phyloP scores from a whole-genome alignment of 208 protist species.

The Leishmania guyanensis region DNA sequence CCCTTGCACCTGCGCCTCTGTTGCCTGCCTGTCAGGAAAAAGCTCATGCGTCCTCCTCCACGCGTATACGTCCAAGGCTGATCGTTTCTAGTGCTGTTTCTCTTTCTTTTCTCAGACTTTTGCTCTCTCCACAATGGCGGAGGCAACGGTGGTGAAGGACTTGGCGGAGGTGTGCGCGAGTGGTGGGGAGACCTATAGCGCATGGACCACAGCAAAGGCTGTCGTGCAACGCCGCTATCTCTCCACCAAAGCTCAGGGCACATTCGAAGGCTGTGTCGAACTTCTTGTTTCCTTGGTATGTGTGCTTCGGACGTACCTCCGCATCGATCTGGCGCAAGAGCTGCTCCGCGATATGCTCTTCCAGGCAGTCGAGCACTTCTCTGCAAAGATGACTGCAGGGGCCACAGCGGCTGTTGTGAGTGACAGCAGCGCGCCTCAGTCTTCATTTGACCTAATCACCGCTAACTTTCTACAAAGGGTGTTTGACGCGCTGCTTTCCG shows the following conservation, averaged over 20 bases:
- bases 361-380: conserved; percentile 9
- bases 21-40: background rate
- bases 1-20: background rate
- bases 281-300: background rate
- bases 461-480: background rate
- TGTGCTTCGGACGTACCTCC: conserved; percentile 4
- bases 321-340: conserved; percentile 15
- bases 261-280: conserved; percentile 6
- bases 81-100: background rate
- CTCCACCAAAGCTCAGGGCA: conserved; percentile 6
- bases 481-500: conserved; percentile 1
- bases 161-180: conserved; percentile 29
- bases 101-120: background rate
- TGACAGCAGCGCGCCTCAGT: background rate
- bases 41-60: background rate
- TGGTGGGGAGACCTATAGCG: conserved; percentile 41
- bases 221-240: conserved; percentile 31
- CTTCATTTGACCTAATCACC: background rate
- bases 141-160: conserved; percentile 16
- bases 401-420: background rate
- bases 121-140: conserved; percentile 14
- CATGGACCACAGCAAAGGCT: conserved; percentile 39
- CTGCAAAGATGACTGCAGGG: background rate
- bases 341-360: conserved; percentile 10
- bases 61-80: no score